These are phyloP conservation scores for Hemileccinum impolitum DNA, from an alignment of 768 basidiomycete species.

Conservation along the genomic window DNA sequence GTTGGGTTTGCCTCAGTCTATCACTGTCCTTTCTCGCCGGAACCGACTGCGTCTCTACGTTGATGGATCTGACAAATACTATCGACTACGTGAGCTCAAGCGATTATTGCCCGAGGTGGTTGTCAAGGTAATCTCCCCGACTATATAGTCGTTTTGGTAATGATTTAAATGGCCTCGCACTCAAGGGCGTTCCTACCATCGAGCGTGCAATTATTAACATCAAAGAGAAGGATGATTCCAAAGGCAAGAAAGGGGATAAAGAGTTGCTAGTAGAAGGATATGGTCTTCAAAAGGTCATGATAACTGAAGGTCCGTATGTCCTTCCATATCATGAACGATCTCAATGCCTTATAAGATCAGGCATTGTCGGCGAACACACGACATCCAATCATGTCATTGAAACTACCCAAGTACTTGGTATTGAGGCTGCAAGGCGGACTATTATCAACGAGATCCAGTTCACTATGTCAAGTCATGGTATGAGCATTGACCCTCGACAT, in stretches of 20 bases:
- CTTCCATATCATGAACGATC: neutral
- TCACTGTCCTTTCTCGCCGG: constrained; percentile 71
- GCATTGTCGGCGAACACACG: constrained; percentile 89
- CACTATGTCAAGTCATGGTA: constrained; percentile 95
- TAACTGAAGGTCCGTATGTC: constrained; percentile 71
- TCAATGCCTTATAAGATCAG: constrained; percentile 37
- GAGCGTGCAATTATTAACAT: constrained; percentile 95
- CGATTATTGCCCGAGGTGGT: constrained; percentile 81
- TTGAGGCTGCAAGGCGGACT: constrained; percentile 91
- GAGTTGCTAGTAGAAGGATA: constrained; percentile 96
- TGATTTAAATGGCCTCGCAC: neutral
- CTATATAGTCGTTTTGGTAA: neutral
- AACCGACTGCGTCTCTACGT: constrained; percentile 77
- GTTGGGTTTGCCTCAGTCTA: constrained; percentile 47
- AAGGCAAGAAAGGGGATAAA: constrained; percentile 83
- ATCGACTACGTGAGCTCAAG: constrained; percentile 82
- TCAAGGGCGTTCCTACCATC: constrained; percentile 79
- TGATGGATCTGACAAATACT: constrained; percentile 75
- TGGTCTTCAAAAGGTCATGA: constrained; percentile 95
- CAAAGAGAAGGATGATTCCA: constrained; percentile 78
- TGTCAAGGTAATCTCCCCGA: constrained; percentile 63
- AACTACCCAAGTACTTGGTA: constrained; percentile 91
- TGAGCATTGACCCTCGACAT: constrained; percentile 98
- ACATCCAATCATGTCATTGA: constrained; percentile 98
- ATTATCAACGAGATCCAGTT: constrained; percentile 97